Percentiles rank a stretch among this genome's conserved stretches.
Evolutionary conservation across 176 grass and related monocot genomes (phyloP).

Genomic region (Musa itinerans): DNA sequence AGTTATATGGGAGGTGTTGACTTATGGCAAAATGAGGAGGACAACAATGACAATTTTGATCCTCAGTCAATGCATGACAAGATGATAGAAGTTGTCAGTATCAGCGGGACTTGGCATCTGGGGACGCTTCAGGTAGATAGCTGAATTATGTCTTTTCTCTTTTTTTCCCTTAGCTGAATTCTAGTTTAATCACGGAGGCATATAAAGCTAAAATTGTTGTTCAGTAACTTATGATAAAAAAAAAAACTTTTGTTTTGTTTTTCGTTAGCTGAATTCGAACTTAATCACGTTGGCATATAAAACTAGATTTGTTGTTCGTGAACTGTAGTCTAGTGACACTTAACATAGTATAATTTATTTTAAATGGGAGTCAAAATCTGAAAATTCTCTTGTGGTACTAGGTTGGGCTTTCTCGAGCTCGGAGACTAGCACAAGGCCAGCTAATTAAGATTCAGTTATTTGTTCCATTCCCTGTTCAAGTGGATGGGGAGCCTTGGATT

Average conservation of each 20-base stretch:
- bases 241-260: no score
- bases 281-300: not conserved
- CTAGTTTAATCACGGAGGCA: not conserved
- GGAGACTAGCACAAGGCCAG: conserved; percentile 22
- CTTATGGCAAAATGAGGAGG: conserved; percentile 25
- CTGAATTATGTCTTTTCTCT: no score
- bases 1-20: conserved; percentile 30
- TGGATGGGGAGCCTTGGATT: conserved; percentile 27
- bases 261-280: not conserved
- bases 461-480: conserved; percentile 22
- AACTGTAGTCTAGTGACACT: not conserved
- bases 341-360: not conserved
- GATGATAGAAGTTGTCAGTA: conserved; percentile 26
- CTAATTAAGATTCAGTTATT: conserved; percentile 19
- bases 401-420: conserved; percentile 30
- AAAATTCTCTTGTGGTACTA: not conserved
- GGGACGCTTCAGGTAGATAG: conserved; percentile 25
- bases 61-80: conserved; percentile 29
- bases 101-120: conserved; percentile 25
- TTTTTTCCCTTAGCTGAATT: not conserved
- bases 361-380: not conserved
- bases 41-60: conserved; percentile 19
- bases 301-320: not conserved
- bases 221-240: not conserved
- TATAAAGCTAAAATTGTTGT: not conserved